Conservation (phyloP, 495 filamentous ascomycete species). For the Pseudoneurospora amorphoporcata region DNA sequence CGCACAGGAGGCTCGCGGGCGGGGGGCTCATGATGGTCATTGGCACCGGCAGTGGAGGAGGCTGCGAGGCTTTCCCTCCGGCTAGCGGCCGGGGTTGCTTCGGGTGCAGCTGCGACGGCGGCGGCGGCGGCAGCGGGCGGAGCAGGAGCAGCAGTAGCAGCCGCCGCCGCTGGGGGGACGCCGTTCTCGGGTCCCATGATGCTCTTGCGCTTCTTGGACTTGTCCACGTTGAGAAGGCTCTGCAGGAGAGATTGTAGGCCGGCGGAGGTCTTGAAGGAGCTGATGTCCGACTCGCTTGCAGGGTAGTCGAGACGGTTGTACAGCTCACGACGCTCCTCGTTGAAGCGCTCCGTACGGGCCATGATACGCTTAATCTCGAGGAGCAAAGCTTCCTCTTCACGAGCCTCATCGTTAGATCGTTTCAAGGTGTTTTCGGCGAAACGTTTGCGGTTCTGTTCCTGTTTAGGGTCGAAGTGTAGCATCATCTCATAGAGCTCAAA, state of each 20-base stretch:
- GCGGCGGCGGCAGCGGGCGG: constrained; percentile 21
- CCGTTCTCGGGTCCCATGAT: constrained; percentile 47
- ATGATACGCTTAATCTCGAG: constrained; percentile 85
- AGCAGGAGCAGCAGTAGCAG: constrained; percentile 2
- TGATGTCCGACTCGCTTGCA: constrained; percentile 53
- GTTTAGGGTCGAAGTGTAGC: constrained; percentile 68
- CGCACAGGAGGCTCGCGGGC: neutral
- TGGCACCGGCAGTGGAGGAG: constrained; percentile 5
- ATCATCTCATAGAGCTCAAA: constrained; percentile 73
- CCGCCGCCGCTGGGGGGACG: constrained; percentile 23
- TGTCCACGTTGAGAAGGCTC: constrained; percentile 67
- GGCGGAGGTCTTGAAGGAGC: constrained; percentile 66
- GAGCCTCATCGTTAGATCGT: constrained; percentile 74
- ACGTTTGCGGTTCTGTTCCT: constrained; percentile 70
- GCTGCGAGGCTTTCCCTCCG: constrained; percentile 44
- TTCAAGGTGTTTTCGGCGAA: constrained; percentile 69
- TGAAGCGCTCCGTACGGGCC: constrained; percentile 66
- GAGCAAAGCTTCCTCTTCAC: constrained; percentile 82
- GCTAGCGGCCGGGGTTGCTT: constrained; percentile 15
- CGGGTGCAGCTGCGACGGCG: constrained; percentile 25
- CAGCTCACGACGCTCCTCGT: constrained; percentile 82
- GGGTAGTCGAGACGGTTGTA: constrained; percentile 77
- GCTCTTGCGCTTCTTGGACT: constrained; percentile 66
- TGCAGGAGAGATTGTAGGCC: constrained; percentile 71
- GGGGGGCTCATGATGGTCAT: constrained; percentile 2